Evolutionary conservation across 805 yeast species (phyloP).

Genomic region (Candida nanaspora): DNA sequence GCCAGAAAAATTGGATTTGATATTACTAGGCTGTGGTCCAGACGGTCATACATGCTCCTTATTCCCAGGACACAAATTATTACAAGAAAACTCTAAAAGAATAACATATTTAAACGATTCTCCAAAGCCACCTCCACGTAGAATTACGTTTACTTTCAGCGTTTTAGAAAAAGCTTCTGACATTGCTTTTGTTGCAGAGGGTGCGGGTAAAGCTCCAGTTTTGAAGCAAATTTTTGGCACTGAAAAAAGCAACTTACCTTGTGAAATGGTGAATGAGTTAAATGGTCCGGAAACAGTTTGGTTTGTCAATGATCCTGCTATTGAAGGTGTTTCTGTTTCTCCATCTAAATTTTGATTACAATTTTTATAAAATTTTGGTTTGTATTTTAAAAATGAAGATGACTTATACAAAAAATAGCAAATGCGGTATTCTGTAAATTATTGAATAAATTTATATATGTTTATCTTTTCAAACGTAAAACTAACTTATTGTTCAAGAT

Average conservation of each 20-base stretch:
- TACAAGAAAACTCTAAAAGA: conserved; percentile 42
- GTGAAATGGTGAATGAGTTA: conserved; percentile 63
- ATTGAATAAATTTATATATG: too few relatives aligned
- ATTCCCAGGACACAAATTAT: conserved; percentile 75
- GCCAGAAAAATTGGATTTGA: conserved; percentile 54
- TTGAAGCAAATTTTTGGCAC: conserved; percentile 63
- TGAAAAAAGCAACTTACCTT: conserved; percentile 45
- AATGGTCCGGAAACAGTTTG: conserved; percentile 51
- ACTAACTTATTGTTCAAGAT: not conserved
- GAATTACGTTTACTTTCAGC: conserved; percentile 85
- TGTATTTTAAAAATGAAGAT: too few relatives aligned
- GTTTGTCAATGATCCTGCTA: conserved; percentile 81
- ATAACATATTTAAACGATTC: conserved; percentile 71
- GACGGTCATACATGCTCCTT: conserved; percentile 94
- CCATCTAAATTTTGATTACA: conserved; percentile 8
- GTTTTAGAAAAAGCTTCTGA: conserved; percentile 45
- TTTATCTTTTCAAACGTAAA: too few relatives aligned
- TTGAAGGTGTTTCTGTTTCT: conserved; percentile 43
- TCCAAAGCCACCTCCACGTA: conserved; percentile 90
- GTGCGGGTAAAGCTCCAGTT: conserved; percentile 72
- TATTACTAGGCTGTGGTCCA: conserved; percentile 87
- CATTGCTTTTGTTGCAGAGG: conserved; percentile 84
- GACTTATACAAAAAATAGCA: too few relatives aligned
- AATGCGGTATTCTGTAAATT: too few relatives aligned
- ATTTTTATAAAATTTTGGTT: not conserved